phyloP scores from a whole-genome alignment of 352 stramenopile genomes.

The Globisporangium takayamanum region DNA sequence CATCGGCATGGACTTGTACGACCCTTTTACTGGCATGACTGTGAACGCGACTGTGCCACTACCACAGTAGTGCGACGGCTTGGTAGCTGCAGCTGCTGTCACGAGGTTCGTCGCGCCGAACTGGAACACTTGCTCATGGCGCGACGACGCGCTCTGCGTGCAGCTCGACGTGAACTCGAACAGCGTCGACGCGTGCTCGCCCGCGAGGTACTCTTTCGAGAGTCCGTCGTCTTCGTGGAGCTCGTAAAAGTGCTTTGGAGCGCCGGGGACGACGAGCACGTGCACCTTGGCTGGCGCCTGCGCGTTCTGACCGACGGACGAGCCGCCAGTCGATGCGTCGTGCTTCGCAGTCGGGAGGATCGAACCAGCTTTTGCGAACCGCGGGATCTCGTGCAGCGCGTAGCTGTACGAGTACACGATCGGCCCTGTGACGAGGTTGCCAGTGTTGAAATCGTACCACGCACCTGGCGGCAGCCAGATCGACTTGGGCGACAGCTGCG shows the following conservation, averaged over 20 bases:
- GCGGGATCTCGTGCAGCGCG: conserved; percentile 22
- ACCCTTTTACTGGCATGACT: conserved; percentile 19
- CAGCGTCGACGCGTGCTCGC: conserved; percentile 8
- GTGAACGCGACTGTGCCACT: conserved; percentile 12
- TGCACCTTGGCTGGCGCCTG: conserved; percentile 11
- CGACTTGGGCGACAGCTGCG: conserved; percentile 16
- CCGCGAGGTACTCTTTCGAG: conserved; percentile 19
- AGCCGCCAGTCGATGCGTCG: neutral
- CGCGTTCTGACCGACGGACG: conserved; percentile 18
- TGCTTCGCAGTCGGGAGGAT: conserved; percentile 19
- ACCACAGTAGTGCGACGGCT: conserved; percentile 7
- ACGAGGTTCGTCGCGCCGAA: conserved; percentile 8
- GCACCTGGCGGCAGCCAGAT: conserved; percentile 40
- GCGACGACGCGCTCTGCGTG: neutral
- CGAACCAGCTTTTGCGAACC: conserved; percentile 22
- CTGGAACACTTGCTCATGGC: conserved; percentile 7
- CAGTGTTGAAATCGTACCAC: conserved; percentile 33
- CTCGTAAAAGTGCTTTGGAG: conserved; percentile 7
- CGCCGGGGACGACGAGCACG: conserved; percentile 20
- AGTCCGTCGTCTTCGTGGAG: conserved; percentile 33
- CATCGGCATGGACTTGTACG: conserved; percentile 8
- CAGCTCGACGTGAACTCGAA: conserved; percentile 15
- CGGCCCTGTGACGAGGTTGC: conserved; percentile 17
- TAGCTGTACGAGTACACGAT: conserved; percentile 20
- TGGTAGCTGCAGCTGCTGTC: neutral